Conservation (phyloP, 495 filamentous ascomycete species). For the Geoglossum glabrum region DNA sequence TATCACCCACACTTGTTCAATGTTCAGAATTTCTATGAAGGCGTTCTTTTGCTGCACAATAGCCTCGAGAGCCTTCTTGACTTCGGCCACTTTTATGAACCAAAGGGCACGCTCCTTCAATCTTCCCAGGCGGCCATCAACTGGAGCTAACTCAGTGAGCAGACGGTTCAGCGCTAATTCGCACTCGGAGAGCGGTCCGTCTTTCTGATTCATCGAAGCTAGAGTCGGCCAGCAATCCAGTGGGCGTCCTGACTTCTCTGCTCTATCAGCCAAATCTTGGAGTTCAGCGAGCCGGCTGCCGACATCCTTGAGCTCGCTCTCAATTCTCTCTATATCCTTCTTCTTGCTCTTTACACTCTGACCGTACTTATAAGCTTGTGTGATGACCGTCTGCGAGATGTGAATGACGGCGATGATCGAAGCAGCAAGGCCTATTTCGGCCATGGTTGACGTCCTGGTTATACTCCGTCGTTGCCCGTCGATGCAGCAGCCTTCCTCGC, state of each 20-base stretch:
- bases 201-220: neutral
- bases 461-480: too few relatives aligned
- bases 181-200: neutral
- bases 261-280: neutral
- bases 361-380: neutral
- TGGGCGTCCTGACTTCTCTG: neutral
- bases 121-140: neutral
- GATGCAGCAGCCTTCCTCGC: too few relatives aligned
- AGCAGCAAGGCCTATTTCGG: neutral
- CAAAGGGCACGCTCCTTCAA: neutral
- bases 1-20: neutral
- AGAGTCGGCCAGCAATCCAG: neutral
- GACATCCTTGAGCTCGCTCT: neutral
- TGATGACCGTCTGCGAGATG: neutral
- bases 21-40: neutral
- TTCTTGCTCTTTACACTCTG: neutral
- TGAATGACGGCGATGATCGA: conserved; percentile 1
- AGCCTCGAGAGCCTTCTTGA: neutral
- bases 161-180: neutral
- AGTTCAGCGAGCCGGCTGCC: neutral
- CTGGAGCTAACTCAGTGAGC: neutral
- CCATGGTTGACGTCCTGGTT: neutral
- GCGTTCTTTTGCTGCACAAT: neutral
- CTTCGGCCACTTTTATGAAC: neutral
- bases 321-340: neutral